Evolutionary conservation across 2,329 filamentous ascomycete species (phyloP).

Genomic region (Zopfia rhizophila): DNA sequence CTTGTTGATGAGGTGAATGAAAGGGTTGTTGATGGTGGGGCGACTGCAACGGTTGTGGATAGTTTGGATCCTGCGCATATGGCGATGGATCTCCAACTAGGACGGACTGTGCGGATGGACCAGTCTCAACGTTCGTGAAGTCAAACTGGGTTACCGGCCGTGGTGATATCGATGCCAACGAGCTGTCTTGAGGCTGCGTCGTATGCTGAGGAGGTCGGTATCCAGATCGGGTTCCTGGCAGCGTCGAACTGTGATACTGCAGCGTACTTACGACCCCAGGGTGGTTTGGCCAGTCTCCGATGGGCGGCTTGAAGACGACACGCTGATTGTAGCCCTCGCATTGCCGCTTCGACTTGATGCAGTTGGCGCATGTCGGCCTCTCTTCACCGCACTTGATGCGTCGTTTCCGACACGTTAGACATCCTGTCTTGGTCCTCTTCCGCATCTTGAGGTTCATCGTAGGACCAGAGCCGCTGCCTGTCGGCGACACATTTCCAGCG

Average conservation of each 20-base stretch:
- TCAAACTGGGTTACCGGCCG: slow-evolving; percentile 39
- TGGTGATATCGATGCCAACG: slow-evolving; percentile 41
- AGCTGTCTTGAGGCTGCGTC: slow-evolving; percentile 30
- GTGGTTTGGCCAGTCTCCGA: slow-evolving; percentile 61
- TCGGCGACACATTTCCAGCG: slow-evolving; percentile 42
- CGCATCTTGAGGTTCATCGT: slow-evolving; percentile 46
- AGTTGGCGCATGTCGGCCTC: slow-evolving; percentile 82
- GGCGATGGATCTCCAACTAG: slow-evolving; percentile 23
- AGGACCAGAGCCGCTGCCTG: slow-evolving; percentile 27
- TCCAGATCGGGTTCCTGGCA: slow-evolving; percentile 42
- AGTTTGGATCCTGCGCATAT: slow-evolving; percentile 39
- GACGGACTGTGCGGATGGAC: slow-evolving; percentile 24
- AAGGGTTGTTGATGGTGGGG: slow-evolving; percentile 44
- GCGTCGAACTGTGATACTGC: slow-evolving; percentile 51
- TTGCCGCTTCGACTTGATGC: slow-evolving; percentile 83
- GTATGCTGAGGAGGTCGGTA: slow-evolving; percentile 25
- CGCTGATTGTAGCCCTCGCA: slow-evolving; percentile 87
- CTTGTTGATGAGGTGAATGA: slow-evolving; percentile 40
- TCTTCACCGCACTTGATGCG: slow-evolving; percentile 98
- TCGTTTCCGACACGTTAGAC: slow-evolving; percentile 90
- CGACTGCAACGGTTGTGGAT: slow-evolving; percentile 43
- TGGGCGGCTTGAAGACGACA: slow-evolving; percentile 81
- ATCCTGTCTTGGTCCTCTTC: slow-evolving; percentile 86
- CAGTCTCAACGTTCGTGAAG: slow-evolving; percentile 33
- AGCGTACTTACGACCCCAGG: slow-evolving; percentile 49